Evolutionary conservation across 148 eudicot species (phyloP).

Genomic region (Rhododendron griersonianum): DNA sequence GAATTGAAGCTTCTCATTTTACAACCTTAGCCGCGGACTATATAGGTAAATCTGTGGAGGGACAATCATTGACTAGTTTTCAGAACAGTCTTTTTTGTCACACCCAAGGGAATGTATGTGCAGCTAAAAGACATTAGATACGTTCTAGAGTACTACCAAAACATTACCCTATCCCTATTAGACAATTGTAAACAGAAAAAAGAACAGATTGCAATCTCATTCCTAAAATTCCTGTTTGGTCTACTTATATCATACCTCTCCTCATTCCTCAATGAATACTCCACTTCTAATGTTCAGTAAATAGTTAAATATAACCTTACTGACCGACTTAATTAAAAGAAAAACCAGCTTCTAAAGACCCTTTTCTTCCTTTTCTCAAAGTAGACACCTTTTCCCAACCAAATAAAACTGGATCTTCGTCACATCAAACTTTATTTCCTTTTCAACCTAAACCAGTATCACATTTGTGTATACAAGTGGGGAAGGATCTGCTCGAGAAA

Average conservation of each 20-base stretch:
- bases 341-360: not conserved
- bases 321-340: not conserved
- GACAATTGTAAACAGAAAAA: not conserved
- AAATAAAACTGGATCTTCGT: not conserved
- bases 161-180: not conserved
- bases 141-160: not conserved
- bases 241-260: not conserved
- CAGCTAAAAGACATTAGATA: not conserved
- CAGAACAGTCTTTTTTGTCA: not conserved
- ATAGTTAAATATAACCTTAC: not conserved
- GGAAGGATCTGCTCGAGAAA: not conserved
- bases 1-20: not conserved
- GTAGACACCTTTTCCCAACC: not conserved
- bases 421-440: not conserved
- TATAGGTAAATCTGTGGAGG: conserved; percentile 7
- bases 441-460: not conserved
- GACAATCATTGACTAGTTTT: conserved; percentile 3
- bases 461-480: not conserved
- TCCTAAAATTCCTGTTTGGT: not conserved
- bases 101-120: not conserved
- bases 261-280: not conserved
- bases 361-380: not conserved
- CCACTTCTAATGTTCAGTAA: not conserved
- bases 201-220: not conserved
- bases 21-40: not conserved